Base-by-base conservation (phyloP, 805 yeast genomes). In the Kodamaea hsintzibuensis region DNA sequence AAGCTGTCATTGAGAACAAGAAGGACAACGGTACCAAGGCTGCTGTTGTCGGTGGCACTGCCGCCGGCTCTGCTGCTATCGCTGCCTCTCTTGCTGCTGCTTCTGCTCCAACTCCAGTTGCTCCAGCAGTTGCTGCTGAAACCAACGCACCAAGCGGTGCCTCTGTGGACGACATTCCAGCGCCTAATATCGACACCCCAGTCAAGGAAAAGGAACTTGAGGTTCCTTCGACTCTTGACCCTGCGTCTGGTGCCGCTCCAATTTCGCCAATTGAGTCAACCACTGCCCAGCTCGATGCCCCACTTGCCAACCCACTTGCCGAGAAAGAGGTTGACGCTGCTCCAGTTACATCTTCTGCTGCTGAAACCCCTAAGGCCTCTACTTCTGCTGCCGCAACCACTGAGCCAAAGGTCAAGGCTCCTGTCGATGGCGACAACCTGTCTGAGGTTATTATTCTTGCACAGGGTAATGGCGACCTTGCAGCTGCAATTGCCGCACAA, bases 371-470 rank as follows among this genome's bases (percentile, higher is more conserved):
- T 12, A 39, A 45, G 40, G 49, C 57, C n/a, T 57, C 63, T 12
- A 59, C 59, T 9, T 38, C 57, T n/a, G 60, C 57, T 37, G 62
- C 57, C 16, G 58, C 63, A n/a, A 59, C 59, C 9, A 59, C 44
- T 8, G 25, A 40, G 19, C 7, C 22, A 18, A 39, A 39, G 42
- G 22, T 56, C 13, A 55, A 16, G 22, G 27, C 27, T 7, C 25
- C 55, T 22, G 51, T 51, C 17, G 54, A 51, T 38, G 52, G 51
- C 42, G 55, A 52, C 42, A 50, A 52, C 42, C 68, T 56, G 2
- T 47, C 58, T 30, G 72, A 64, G 17, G 79, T 73, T 53, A 73
- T 76, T 49, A 65, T 75, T 49, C 64, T 74, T 47, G 75, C 78
- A n/a, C 71, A 69, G 49, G 79, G 78, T 25, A 65, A 63, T 3